Conservation (phyloP, 2,329 filamentous ascomycete species). For the Aspergillus terreus region DNA sequence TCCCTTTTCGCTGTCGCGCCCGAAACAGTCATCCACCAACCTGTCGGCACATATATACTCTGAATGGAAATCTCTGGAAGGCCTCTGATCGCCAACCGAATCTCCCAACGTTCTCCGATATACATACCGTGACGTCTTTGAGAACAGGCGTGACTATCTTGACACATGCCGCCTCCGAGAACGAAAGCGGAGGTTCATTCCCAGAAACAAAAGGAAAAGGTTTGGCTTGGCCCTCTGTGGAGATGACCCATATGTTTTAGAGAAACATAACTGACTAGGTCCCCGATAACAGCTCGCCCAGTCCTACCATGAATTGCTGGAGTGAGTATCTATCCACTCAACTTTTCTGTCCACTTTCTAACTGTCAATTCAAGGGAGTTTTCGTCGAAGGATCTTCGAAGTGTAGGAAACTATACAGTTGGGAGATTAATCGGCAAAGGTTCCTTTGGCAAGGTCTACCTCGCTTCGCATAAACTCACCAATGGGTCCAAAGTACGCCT, state of each 20-base stretch:
- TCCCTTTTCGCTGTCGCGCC: no score
- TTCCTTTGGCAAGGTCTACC: constrained; percentile 96
- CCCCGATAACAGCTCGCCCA: constrained; percentile 69
- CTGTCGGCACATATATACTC: no score
- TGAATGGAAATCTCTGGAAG: constrained; percentile 17
- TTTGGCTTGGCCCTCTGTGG: constrained; percentile 22
- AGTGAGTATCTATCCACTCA: constrained; percentile 56
- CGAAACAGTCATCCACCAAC: no score
- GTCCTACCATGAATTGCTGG: constrained; percentile 93
- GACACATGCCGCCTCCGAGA: constrained; percentile 43
- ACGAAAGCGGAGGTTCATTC: constrained; percentile 52
- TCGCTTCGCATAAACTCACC: constrained; percentile 93
- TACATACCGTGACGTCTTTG: background rate
- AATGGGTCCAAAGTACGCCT: constrained; percentile 87
- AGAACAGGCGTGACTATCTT: constrained; percentile 24
- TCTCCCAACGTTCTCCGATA: background rate
- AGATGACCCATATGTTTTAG: background rate
- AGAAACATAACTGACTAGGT: background rate
- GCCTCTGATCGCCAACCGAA: constrained; percentile 10
- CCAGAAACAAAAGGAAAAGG: constrained; percentile 59
- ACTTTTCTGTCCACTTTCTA: no score
- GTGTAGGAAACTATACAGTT: constrained; percentile 90
- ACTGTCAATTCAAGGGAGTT: constrained; percentile 64
- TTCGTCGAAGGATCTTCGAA: constrained; percentile 81
- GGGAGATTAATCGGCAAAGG: constrained; percentile 93